phyloP scores from a whole-genome alignment of 345 rosid genomes.

The Brassica juncea region DNA sequence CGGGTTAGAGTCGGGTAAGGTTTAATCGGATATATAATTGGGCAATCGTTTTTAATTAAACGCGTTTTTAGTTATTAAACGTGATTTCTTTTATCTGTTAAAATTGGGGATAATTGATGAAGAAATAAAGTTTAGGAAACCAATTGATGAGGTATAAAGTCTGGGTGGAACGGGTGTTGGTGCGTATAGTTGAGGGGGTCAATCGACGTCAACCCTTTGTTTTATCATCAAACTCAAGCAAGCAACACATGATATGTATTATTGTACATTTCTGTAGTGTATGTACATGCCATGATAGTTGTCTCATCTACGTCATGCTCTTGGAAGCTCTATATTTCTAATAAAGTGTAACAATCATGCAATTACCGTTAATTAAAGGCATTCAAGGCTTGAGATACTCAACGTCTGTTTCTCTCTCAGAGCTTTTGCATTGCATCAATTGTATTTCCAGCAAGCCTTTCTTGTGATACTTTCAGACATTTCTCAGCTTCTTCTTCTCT shows the following conservation, averaged over 20 bases:
- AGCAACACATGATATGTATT: conserved; percentile 25
- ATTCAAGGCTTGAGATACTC: conserved; percentile 47
- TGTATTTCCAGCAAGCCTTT: conserved; percentile 34
- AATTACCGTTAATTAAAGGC: conserved; percentile 58
- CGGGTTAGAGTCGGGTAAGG: too few relatives aligned
- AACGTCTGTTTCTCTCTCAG: conserved; percentile 45
- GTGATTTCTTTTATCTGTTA: too few relatives aligned
- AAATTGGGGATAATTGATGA: too few relatives aligned
- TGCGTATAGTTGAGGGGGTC: too few relatives aligned
- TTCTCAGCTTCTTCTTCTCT: conserved; percentile 20
- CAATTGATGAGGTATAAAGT: too few relatives aligned
- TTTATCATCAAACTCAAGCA: conserved; percentile 24
- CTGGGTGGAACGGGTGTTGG: too few relatives aligned
- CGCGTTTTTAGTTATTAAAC: too few relatives aligned
- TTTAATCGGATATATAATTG: too few relatives aligned
- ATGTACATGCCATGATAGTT: conserved; percentile 30
- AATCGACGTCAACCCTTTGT: too few relatives aligned
- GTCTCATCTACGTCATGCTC: conserved; percentile 48
- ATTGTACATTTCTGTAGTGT: conserved; percentile 2
- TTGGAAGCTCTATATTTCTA: conserved; percentile 39
- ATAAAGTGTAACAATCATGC: conserved; percentile 62
- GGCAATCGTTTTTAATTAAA: too few relatives aligned
- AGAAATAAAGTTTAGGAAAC: too few relatives aligned
- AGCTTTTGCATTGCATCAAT: conserved; percentile 50
- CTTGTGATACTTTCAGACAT: conserved; percentile 30